These are phyloP conservation scores for Trichoderma guizhouense DNA, from an alignment of 2,329 filamentous ascomycete genomes.

Conservation along the genomic window DNA sequence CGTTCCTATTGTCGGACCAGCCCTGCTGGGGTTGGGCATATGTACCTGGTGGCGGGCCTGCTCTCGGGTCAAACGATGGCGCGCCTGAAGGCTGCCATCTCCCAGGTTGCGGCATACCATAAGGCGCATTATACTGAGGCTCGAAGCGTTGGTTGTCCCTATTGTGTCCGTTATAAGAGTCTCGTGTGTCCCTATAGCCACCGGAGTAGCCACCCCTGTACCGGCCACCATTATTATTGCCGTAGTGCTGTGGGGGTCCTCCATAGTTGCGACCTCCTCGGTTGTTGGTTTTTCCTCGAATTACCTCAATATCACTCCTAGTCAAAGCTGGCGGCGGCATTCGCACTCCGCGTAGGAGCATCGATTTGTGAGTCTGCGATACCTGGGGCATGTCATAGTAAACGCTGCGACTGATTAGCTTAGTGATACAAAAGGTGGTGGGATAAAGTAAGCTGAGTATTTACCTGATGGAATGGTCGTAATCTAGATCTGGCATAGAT, in stretches of 20 bases:
- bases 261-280: slow-evolving; percentile 39
- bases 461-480: slow-evolving; percentile 81
- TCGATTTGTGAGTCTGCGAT: slow-evolving; percentile 79
- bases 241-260: slow-evolving; percentile 23
- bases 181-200: slow-evolving; percentile 23
- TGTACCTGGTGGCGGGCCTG: background rate
- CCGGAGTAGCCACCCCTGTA: slow-evolving; percentile 29
- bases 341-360: slow-evolving; percentile 82
- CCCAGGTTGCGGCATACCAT: slow-evolving; percentile 19
- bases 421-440: background rate
- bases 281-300: slow-evolving; percentile 62
- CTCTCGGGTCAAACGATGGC: background rate
- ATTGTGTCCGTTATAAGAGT: slow-evolving; percentile 12
- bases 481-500: slow-evolving; percentile 72
- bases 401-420: slow-evolving; percentile 56
- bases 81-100: background rate
- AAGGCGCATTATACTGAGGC: background rate
- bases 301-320: slow-evolving; percentile 68
- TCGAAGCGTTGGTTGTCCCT: slow-evolving; percentile 21
- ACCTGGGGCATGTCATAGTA: slow-evolving; percentile 78
- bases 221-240: slow-evolving; percentile 18
- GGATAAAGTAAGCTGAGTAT: slow-evolving; percentile 22
- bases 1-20: background rate
- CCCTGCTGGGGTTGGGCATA: background rate
- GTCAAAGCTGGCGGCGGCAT: slow-evolving; percentile 70